phyloP scores from a whole-genome alignment of 1,139 yeast genomes.

The Scheffersomyces quercinus region DNA sequence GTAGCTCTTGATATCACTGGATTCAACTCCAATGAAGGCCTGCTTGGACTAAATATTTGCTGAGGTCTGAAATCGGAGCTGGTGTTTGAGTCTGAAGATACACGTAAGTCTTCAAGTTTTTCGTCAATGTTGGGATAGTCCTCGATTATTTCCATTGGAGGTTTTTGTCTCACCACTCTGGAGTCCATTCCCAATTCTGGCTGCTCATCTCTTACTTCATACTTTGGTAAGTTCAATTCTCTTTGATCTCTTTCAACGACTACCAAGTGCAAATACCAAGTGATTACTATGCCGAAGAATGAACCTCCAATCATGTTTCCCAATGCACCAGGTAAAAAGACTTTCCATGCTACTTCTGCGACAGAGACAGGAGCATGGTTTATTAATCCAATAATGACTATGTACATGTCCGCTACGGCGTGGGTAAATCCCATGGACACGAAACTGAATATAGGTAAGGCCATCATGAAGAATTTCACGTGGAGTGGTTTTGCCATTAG shows the following conservation, averaged over 20 bases:
- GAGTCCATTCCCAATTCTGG: conserved; percentile 77
- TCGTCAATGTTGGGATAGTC: conserved; percentile 5
- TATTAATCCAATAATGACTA: conserved; percentile 63
- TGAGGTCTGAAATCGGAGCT: not conserved
- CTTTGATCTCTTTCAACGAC: conserved; percentile 71
- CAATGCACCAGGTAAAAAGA: conserved; percentile 62
- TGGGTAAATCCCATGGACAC: conserved; percentile 77
- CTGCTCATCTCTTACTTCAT: conserved; percentile 74
- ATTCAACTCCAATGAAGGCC: conserved; percentile 3
- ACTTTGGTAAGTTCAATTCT: conserved; percentile 59
- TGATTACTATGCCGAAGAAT: conserved; percentile 58
- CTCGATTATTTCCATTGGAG: conserved; percentile 3
- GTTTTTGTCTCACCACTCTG: conserved; percentile 59
- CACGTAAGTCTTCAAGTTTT: not conserved
- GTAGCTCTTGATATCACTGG: conserved; percentile 9
- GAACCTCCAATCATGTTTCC: conserved; percentile 77
- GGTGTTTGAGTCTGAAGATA: not conserved
- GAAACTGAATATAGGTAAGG: conserved; percentile 70
- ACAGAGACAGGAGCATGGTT: conserved; percentile 64
- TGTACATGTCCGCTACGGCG: conserved; percentile 77
- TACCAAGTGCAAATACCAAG: conserved; percentile 68
- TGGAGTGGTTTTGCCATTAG: conserved; percentile 79
- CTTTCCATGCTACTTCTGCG: conserved; percentile 69
- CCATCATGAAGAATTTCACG: conserved; percentile 66
- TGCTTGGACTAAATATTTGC: not conserved